Conservation (phyloP, 371 early-diverging fungal genomes). For the Batkoa obscura region DNA sequence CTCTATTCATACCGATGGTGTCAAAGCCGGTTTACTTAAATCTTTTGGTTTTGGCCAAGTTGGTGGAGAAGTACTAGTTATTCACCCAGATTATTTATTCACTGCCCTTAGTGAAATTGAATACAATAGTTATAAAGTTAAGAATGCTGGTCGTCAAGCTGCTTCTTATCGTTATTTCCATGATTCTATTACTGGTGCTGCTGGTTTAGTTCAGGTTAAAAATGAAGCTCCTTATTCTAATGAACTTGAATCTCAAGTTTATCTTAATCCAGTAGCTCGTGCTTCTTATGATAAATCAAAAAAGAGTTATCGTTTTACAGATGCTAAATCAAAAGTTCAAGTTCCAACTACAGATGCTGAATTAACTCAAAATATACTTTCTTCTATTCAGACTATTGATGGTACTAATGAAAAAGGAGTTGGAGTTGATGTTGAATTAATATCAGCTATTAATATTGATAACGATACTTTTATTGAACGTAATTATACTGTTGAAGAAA, state of each 20-base stretch:
- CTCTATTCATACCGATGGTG: constrained; percentile 74
- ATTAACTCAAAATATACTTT: constrained; percentile 37
- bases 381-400: constrained; percentile 21
- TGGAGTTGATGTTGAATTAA: constrained; percentile 85
- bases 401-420: constrained; percentile 28
- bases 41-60: constrained; percentile 95
- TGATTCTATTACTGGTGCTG: constrained; percentile 66
- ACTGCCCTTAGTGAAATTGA: constrained; percentile 52
- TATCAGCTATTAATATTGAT: constrained; percentile 56
- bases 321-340: constrained; percentile 19
- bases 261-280: constrained; percentile 80
- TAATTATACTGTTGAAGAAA: constrained; percentile 71
- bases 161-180: constrained; percentile 85
- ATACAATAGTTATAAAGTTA: constrained; percentile 48
- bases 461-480: constrained; percentile 74
- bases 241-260: constrained; percentile 67
- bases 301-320: constrained; percentile 52
- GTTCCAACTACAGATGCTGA: constrained; percentile 20
- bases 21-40: constrained; percentile 87
- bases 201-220: constrained; percentile 79
- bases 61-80: constrained; percentile 77
- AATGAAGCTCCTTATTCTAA: constrained; percentile 70
- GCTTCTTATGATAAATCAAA: constrained; percentile 54
- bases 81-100: constrained; percentile 83
- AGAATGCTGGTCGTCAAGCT: constrained; percentile 55